Base-by-base conservation (phyloP, 805 yeast species). In the Ogataea minuta region DNA sequence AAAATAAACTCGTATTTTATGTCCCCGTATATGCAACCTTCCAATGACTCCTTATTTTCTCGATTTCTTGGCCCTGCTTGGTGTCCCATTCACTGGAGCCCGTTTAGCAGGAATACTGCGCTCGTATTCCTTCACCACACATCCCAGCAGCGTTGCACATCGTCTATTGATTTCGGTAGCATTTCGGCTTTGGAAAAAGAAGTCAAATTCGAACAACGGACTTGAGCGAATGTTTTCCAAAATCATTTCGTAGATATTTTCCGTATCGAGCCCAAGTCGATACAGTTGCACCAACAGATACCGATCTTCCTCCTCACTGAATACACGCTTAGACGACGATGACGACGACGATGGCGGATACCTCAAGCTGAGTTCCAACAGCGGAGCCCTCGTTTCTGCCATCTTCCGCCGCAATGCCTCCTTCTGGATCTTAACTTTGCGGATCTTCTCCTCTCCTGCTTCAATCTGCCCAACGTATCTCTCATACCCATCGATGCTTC, bases 301-400 rank as follows among this genome's bases (percentile, higher is more conserved):
- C 52, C 96, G 71, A 62, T 93, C 99, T 59, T 93, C 97, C 45
- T 85, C 95, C 34, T 86, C 95, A 21, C 86, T 77, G 62, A 79
- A 93, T 2, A 83, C 74, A 17, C 42, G n/a, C 24, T 39, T 39
- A n/a, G 42, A 39, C 7, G 36, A 53, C 81, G 78, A 57, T 79
- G 77, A 26, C 74, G 84, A 69, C 4, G 49, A 43, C 10, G 52
- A 36, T 6, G 93, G 88, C 3, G 95, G 95, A 46, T 72, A 75
- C 47, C 78, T 77, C 42, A 91, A 71, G 13, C 63, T 71, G 48
- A 91, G 67, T 50, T 91, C 95, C 59, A 83, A 85, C 47, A 91
- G 66, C 9, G 99, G 99, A 28, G 45, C 48, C 27, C 68, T 66
- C 60, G 81, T 86, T 46, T 73, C 71, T 15, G 84, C 73, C 21